Conservation (phyloP, 2,329 filamentous ascomycete species). For the Diaporthe aspalathi region DNA sequence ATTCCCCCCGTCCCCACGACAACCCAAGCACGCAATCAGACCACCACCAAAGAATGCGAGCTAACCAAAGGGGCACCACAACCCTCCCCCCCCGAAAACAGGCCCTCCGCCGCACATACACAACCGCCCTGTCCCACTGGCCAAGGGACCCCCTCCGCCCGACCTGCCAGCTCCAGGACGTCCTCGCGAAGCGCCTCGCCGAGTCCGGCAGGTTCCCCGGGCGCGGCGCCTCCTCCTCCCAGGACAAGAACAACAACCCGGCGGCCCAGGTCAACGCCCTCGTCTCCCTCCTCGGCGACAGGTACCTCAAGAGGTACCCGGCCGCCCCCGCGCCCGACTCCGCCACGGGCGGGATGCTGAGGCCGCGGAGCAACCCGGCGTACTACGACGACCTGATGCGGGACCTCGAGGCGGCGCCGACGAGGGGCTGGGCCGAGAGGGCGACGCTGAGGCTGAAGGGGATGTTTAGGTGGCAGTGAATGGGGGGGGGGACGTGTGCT, state of each 20-base stretch:
- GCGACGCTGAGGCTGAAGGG: constrained; percentile 67
- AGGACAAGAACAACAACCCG: constrained; percentile 48
- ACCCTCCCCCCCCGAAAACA: not conserved
- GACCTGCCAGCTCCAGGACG: constrained; percentile 70
- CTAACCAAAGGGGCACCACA: not conserved
- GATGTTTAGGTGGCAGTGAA: constrained; percentile 67
- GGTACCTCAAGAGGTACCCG: constrained; percentile 65
- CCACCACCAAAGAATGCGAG: not conserved
- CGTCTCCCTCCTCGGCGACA: constrained; percentile 68
- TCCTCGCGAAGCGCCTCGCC: constrained; percentile 61
- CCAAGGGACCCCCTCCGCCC: constrained; percentile 73
- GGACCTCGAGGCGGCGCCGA: constrained; percentile 73
- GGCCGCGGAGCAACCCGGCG: constrained; percentile 71
- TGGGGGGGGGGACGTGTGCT: not conserved
- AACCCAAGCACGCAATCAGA: too few species aligned
- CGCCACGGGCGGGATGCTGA: constrained; percentile 62
- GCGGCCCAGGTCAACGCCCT: constrained; percentile 67
- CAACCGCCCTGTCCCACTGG: constrained; percentile 67
- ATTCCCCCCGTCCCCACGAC: too few species aligned
- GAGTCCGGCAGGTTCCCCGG: constrained; percentile 42
- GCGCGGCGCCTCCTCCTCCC: too few species aligned
- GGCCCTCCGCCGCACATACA: constrained; percentile 48
- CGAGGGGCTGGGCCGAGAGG: constrained; percentile 63
- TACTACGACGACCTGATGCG: constrained; percentile 71
- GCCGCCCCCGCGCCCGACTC: constrained; percentile 40